Percentiles rank a stretch among this genome's conserved stretches.
phyloP scores from a whole-genome alignment of 768 basidiomycete genomes.

The Pholiota microspora region DNA sequence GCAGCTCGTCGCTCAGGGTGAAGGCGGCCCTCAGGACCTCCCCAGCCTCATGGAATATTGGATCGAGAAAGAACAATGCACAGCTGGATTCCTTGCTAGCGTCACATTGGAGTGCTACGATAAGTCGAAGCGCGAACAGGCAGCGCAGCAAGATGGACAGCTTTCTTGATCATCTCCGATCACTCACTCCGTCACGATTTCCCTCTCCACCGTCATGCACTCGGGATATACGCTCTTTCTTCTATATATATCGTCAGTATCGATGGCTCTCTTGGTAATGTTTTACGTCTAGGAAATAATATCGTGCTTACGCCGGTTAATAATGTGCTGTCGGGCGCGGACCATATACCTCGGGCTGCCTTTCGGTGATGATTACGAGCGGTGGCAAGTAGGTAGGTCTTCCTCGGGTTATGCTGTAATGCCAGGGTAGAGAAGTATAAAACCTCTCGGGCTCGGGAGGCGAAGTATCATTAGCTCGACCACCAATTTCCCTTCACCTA shows the following conservation, averaged over 20 bases:
- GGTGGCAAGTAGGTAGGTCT: background rate
- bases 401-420: background rate
- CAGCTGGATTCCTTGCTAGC: slow-evolving; percentile 87
- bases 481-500: background rate
- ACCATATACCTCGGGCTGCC: background rate
- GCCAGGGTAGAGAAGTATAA: background rate
- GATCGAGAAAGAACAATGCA: slow-evolving; percentile 83
- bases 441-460: background rate
- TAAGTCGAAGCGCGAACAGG: slow-evolving; percentile 47
- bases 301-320: slow-evolving; percentile 5
- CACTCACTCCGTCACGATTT: background rate
- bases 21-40: slow-evolving; percentile 72
- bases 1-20: slow-evolving; percentile 74
- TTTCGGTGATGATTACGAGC: background rate
- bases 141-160: background rate
- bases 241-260: slow-evolving; percentile 6
- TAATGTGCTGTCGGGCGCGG: background rate
- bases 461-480: background rate
- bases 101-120: slow-evolving; percentile 89
- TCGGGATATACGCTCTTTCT: background rate
- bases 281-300: slow-evolving; percentile 2
- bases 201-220: background rate
- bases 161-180: background rate
- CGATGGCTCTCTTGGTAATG: slow-evolving; percentile 1
- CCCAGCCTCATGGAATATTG: slow-evolving; percentile 79